A percentile compares a stretch with the other conserved stretches of the same genome.
phyloP scores from a whole-genome alignment of 139 green algal species.

The Chlamydomonas eustigma region DNA sequence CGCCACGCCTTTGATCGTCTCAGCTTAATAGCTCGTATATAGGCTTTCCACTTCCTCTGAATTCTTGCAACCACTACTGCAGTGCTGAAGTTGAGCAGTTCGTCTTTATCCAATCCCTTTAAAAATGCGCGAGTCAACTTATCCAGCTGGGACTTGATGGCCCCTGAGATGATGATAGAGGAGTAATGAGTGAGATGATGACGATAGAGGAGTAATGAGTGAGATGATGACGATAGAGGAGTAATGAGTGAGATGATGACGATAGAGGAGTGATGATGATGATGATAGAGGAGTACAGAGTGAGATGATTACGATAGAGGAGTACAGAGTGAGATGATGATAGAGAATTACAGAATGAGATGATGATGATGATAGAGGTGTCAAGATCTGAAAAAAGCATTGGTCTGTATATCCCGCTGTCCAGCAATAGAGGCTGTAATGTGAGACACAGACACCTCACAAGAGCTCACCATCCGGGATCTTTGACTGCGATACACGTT shows the following conservation, averaged over 20 bases:
- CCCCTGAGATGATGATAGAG: slow-evolving; percentile 16
- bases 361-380: no score
- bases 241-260: no score
- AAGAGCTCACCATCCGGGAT: slow-evolving; percentile 65
- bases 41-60: slow-evolving; percentile 39
- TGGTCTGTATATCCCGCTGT: no score
- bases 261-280: no score
- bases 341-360: no score
- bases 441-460: no score
- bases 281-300: no score
- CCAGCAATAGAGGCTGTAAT: no score
- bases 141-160: slow-evolving; percentile 56
- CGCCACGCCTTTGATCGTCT: not conserved
- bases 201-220: no score
- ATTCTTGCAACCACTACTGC: slow-evolving; percentile 52
- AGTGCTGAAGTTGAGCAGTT: slow-evolving; percentile 65
- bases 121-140: slow-evolving; percentile 65
- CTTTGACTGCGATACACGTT: slow-evolving; percentile 49
- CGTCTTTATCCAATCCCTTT: slow-evolving; percentile 42
- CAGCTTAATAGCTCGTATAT: not conserved
- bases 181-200: not conserved
- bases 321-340: not conserved
- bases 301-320: not conserved
- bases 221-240: no score
- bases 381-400: no score